Conservation (phyloP, 352 stramenopile genomes). For the Thraustotheca clavata region DNA sequence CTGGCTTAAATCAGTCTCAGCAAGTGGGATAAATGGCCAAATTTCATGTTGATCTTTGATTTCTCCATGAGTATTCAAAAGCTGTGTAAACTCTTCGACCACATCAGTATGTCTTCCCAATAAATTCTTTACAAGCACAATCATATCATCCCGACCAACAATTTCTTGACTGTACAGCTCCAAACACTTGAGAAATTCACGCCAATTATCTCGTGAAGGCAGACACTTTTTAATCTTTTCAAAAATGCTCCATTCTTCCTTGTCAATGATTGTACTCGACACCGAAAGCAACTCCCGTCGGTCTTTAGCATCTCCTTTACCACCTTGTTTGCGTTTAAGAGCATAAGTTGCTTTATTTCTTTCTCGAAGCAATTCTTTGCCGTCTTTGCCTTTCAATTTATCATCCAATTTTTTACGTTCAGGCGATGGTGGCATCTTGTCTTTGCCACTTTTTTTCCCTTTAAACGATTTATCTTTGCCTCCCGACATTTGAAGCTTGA, state of each 20-base stretch:
- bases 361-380: constrained; percentile 73
- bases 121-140: constrained; percentile 81
- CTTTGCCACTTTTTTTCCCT: background rate
- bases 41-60: constrained; percentile 72
- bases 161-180: constrained; percentile 98
- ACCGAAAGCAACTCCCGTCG: constrained; percentile 62
- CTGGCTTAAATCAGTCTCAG: constrained; percentile 87
- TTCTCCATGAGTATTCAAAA: constrained; percentile 65
- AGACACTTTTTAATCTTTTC: constrained; percentile 92
- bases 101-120: constrained; percentile 81
- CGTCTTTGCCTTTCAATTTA: constrained; percentile 27
- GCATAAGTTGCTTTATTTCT: constrained; percentile 65
- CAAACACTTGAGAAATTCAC: constrained; percentile 98
- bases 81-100: constrained; percentile 68
- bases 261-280: constrained; percentile 70
- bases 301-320: constrained; percentile 62
- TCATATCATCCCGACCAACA: constrained; percentile 83
- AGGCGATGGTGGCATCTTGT: background rate
- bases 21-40: constrained; percentile 86
- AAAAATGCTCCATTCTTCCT: constrained; percentile 90
- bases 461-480: constrained; percentile 21
- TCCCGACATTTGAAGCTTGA: constrained; percentile 33
- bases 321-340: constrained; percentile 60
- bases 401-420: constrained; percentile 42
- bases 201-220: constrained; percentile 89